Conservation (phyloP, 805 yeast species). For the Hemisphaericaspora nanyangensis region DNA sequence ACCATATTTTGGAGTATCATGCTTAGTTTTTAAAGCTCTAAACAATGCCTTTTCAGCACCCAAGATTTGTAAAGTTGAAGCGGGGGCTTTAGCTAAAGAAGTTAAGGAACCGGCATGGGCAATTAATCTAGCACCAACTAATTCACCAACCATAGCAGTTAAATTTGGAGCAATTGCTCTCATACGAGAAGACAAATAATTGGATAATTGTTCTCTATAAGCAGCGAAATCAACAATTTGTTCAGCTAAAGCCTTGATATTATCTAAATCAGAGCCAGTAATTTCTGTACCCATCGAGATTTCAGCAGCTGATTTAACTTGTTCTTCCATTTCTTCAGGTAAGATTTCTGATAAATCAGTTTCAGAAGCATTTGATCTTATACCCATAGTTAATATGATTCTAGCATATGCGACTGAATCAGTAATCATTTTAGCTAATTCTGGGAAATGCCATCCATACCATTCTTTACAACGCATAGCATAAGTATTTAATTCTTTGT, state of each 20-base stretch:
- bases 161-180: conserved; percentile 98
- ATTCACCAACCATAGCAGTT: conserved; percentile 93
- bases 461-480: conserved; percentile 99
- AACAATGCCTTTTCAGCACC: conserved; percentile 99
- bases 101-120: conserved; percentile 96
- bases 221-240: conserved; percentile 95
- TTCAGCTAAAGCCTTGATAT: conserved; percentile 87
- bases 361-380: conserved; percentile 85
- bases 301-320: conserved; percentile 93
- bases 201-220: conserved; percentile 93
- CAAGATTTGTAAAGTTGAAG: conserved; percentile 95
- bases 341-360: conserved; percentile 65
- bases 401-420: conserved; percentile 97
- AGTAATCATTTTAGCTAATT: conserved; percentile 92
- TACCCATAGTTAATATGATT: conserved; percentile 89
- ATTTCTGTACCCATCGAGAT: conserved; percentile 99
- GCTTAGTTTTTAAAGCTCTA: conserved; percentile 97
- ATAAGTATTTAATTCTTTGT: conserved; percentile 95
- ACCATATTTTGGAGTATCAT: conserved; percentile 98
- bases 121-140: conserved; percentile 96
- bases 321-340: conserved; percentile 46
- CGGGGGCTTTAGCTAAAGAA: conserved; percentile 96
- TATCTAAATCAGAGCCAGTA: conserved; percentile 82
- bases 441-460: conserved; percentile 99
- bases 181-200: conserved; percentile 91